Evolutionary conservation across 441 rosid species (phyloP).

Genomic region (Brassica balearica): DNA sequence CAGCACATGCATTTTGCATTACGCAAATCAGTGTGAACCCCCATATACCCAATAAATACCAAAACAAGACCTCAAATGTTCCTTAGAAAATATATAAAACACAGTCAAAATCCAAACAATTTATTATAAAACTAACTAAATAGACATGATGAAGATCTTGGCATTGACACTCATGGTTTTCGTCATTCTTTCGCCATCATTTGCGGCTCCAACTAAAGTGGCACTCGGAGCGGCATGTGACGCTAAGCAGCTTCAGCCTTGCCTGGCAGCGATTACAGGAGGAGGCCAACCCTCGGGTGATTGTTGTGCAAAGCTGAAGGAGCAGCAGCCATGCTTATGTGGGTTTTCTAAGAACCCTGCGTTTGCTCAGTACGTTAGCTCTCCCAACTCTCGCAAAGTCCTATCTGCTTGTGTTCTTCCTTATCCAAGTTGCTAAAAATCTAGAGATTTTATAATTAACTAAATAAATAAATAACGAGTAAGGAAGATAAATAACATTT

Average conservation of each 20-base stretch:
- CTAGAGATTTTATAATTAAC: conserved; percentile 10
- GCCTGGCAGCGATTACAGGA: conserved; percentile 34
- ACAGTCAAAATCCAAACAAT: conserved; percentile 3
- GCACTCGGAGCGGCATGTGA: conserved; percentile 32
- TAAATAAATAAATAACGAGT: not conserved
- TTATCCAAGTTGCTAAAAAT: conserved; percentile 40
- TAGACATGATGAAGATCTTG: conserved; percentile 38
- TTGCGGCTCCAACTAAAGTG: conserved; percentile 22
- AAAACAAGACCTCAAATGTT: conserved; percentile 13
- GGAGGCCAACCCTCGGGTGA: conserved; percentile 33
- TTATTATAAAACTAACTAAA: not conserved
- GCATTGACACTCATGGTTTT: conserved; percentile 13
- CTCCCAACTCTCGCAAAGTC: conserved; percentile 40
- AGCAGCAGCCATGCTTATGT: conserved; percentile 38
- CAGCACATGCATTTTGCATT: conserved; percentile 31
- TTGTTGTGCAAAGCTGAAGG: conserved; percentile 41
- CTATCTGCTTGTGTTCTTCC: conserved; percentile 35
- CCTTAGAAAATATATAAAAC: not conserved
- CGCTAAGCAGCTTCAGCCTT: conserved; percentile 42
- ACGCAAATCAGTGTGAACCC: conserved; percentile 2
- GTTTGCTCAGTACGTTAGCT: conserved; percentile 32
- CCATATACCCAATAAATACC: conserved; percentile 28
- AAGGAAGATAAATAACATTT: conserved; percentile 17
- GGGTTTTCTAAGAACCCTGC: conserved; percentile 39
- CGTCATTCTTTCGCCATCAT: conserved; percentile 27